These are phyloP conservation scores for Primulina eburnea DNA, from an alignment of 257 asterid species.

Conservation along the genomic window DNA sequence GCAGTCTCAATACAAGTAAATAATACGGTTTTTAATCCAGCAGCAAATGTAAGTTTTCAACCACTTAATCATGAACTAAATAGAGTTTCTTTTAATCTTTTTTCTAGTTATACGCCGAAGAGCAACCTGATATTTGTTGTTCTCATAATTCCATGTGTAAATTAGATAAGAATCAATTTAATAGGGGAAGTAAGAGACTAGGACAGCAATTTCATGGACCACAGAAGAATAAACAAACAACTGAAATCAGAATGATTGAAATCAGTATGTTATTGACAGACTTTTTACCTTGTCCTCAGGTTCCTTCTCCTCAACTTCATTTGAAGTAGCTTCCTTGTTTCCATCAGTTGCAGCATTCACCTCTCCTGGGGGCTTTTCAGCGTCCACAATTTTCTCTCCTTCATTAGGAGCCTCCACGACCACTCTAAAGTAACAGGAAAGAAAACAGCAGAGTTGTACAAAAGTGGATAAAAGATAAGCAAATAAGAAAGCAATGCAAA, in stretches of 20 bases:
- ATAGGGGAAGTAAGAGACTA: background rate
- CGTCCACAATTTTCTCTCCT: slow-evolving; percentile 47
- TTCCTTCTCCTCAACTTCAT: slow-evolving; percentile 64
- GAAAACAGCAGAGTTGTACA: slow-evolving; percentile 10
- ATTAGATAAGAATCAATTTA: background rate
- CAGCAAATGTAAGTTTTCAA: background rate
- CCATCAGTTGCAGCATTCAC: slow-evolving; percentile 47
- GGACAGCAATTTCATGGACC: background rate
- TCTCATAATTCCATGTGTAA: background rate
- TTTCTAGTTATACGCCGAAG: background rate
- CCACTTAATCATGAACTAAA: background rate
- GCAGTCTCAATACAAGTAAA: background rate
- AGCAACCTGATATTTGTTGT: background rate
- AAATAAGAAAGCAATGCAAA: background rate
- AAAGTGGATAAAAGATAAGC: background rate
- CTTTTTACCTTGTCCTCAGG: slow-evolving; percentile 68
- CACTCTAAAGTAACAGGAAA: slow-evolving; percentile 33
- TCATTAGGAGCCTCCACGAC: slow-evolving; percentile 54
- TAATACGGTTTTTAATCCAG: background rate
- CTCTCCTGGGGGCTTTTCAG: slow-evolving; percentile 50
- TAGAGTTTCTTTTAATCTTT: background rate
- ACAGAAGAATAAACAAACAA: background rate
- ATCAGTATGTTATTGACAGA: background rate
- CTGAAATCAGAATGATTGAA: background rate
- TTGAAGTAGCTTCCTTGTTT: slow-evolving; percentile 46